Conservation (phyloP, 2,329 filamentous ascomycete genomes). For the Neonectria punicea region DNA sequence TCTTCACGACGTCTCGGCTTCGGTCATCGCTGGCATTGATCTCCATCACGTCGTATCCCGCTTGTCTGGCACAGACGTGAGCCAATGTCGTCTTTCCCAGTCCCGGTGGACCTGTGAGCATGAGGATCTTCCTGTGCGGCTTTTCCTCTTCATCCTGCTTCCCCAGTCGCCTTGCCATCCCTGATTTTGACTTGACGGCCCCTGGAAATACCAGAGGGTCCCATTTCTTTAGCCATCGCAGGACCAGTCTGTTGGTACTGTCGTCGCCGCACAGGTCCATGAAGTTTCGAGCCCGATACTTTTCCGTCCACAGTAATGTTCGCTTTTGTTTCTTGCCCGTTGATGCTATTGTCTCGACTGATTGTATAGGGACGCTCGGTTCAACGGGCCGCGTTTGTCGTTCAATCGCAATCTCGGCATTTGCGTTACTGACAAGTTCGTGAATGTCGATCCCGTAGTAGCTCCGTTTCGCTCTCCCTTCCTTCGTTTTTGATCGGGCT, state of each 20-base stretch:
- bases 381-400: constrained; percentile 35
- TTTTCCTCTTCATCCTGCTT: constrained; percentile 73
- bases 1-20: constrained; percentile 88
- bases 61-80: constrained; percentile 94
- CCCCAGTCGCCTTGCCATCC: constrained; percentile 55
- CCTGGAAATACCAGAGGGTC: constrained; percentile 92
- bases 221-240: constrained; percentile 95
- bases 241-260: constrained; percentile 86
- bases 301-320: constrained; percentile 91
- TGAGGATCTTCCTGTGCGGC: constrained; percentile 84
- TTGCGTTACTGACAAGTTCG: constrained; percentile 77
- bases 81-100: constrained; percentile 96
- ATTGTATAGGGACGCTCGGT: constrained; percentile 51
- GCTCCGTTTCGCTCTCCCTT: constrained; percentile 75
- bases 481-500: constrained; percentile 71
- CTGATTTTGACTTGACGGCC: constrained; percentile 67
- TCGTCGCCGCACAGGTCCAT: constrained; percentile 96
- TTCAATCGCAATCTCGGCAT: constrained; percentile 64
- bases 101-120: constrained; percentile 91
- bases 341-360: constrained; percentile 52
- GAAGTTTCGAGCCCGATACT: constrained; percentile 92
- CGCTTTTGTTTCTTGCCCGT: constrained; percentile 55
- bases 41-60: constrained; percentile 95
- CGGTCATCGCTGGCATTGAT: constrained; percentile 98
- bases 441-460: constrained; percentile 97